These are phyloP conservation scores for Fonsecaea erecta DNA, from an alignment of 2,329 filamentous ascomycete species.

Conservation along the genomic window DNA sequence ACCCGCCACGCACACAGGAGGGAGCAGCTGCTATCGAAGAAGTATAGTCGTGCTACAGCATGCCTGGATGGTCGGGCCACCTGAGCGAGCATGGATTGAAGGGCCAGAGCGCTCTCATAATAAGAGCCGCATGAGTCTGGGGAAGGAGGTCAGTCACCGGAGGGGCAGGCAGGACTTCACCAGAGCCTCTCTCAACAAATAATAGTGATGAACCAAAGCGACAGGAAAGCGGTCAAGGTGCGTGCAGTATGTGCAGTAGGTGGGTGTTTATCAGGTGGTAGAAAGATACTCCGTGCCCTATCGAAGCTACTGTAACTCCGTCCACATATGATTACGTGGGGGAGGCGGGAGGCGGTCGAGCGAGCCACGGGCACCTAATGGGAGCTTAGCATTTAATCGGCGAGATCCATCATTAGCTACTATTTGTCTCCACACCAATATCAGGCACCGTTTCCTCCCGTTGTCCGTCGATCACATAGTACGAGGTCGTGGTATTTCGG, in stretches of 20 bases:
- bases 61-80: slow-evolving; percentile 28
- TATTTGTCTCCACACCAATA: background rate
- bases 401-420: background rate
- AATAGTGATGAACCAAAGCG: background rate
- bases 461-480: background rate
- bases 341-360: background rate
- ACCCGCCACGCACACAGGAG: background rate
- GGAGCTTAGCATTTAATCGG: slow-evolving; percentile 1
- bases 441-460: slow-evolving; percentile 2
- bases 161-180: no score
- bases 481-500: background rate
- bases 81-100: slow-evolving; percentile 33
- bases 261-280: background rate
- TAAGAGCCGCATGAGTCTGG: slow-evolving; percentile 21
- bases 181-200: no score
- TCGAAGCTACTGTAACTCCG: no score
- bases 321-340: no score
- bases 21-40: slow-evolving; percentile 4
- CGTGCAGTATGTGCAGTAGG: no score
- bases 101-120: slow-evolving; percentile 34
- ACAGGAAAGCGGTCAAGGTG: background rate
- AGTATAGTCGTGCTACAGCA: slow-evolving; percentile 26
- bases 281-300: background rate
- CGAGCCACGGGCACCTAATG: no score
- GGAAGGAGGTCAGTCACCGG: background rate